Base-by-base conservation (phyloP, 148 eudicot genomes). In the Selenicereus undatus region DNA sequence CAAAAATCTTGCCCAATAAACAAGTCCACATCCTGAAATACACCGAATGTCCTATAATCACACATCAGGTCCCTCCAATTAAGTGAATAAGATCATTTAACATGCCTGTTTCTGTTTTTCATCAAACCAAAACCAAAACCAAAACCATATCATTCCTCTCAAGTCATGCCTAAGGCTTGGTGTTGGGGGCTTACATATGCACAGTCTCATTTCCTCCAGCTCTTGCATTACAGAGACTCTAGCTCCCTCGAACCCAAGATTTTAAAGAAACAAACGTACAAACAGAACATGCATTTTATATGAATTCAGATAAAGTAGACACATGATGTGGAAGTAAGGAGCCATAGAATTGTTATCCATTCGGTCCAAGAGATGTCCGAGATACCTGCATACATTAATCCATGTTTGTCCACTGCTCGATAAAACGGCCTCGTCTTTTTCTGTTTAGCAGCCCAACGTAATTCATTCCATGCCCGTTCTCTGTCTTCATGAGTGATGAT, bases 351-450 rank as follows among this genome's bases (percentile, higher is more conserved):
- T 32, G 36, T 7, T 78, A 0, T 65, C 58, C 11, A 50, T 77
- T 45, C 72, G 51, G 75, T 11, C 26, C 14, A 74, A 65, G 56
- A 74, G 30, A 83, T 27, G 68, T 24, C 30, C 73, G 11, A 12
- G 52, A 64, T 90, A 95, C 99, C 97, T 81, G 99, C 98, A 91
- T 92, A 96, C 99, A 96, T 96, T 32, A 92, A 80, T 35, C 99
- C 94, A 54, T 89, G 86, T 76, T 91, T 92, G 82, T 96, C 83
- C 80, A 86, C 95, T 74, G 97, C 92, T 74, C 99, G 93, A 86
- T 93, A 96, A 77, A 93, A 96, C n/a, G 99, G 99, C 72, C 99
- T 91, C 6, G 91, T 87, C 83, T 86, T 91, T 64, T 86, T 83
- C 84, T 89, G 91, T 85, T 89, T 89, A 78, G 89, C 91, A 79